phyloP scores from a whole-genome alignment of 2,329 filamentous ascomycete genomes.

The Colletotrichum sp. region DNA sequence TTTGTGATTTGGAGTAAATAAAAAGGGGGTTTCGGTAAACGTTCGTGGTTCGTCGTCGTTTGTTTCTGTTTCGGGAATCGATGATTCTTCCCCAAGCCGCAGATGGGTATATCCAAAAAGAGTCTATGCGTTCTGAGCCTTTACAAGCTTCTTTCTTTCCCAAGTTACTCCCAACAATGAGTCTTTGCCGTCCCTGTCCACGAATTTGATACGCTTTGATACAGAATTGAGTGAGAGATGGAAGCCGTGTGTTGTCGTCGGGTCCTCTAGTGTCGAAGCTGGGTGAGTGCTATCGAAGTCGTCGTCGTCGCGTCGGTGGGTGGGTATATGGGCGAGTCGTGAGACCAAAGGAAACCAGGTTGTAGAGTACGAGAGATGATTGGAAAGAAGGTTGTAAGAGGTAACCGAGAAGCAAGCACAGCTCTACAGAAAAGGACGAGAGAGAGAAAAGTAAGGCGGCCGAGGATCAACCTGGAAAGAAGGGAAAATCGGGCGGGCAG shows the following conservation, averaged over 20 bases:
- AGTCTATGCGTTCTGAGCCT: constrained; percentile 20
- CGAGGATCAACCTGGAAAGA: constrained; percentile 66
- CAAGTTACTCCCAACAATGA: neutral
- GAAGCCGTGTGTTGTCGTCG: constrained; percentile 9
- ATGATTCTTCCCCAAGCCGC: neutral
- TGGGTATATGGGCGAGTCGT: constrained; percentile 17
- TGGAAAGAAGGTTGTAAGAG: constrained; percentile 4
- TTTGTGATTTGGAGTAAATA: neutral
- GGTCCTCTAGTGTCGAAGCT: constrained; percentile 1
- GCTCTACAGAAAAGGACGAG: constrained; percentile 11
- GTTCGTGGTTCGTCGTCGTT: constrained; percentile 3
- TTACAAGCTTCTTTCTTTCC: constrained; percentile 21
- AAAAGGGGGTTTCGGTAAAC: neutral
- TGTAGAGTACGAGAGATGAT: constrained; percentile 3
- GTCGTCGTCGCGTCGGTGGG: constrained; percentile 17
- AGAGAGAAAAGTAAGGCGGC: constrained; percentile 42
- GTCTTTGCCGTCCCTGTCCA: constrained; percentile 5
- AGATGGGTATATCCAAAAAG: constrained; percentile 17
- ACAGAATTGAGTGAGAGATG: neutral
- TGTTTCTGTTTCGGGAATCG: constrained; percentile 4
- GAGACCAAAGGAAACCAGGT: constrained; percentile 18
- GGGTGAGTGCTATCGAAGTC: constrained; percentile 5
- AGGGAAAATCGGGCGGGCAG: constrained; percentile 33
- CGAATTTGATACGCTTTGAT: constrained; percentile 7
- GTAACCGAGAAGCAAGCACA: constrained; percentile 20